Evolutionary conservation across 306 rosid genomes (phyloP), one percentile per base, ranked within the genome.

Genomic region (Prosopis cineraria): DNA sequence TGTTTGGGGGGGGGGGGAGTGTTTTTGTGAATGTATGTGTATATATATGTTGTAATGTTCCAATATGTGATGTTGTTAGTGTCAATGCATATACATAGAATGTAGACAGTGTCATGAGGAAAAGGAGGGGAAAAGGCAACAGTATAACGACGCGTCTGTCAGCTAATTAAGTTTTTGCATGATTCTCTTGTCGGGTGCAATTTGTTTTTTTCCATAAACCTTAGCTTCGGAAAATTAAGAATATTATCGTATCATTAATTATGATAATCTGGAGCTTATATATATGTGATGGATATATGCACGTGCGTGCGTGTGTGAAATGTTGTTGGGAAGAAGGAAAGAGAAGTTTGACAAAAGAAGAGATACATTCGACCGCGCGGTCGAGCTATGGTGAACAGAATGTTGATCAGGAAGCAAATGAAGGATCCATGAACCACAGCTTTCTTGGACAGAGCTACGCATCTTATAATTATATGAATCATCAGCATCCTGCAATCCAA

Each of bases 321-420:
- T 80, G n/a, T n/a, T n/a, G n/a, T n/a, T n/a, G n/a, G 64, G 0
- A 33, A 82, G 88, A 81, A 59, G 84, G 75, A 45, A 78, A 55
- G 82, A 74, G 75, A 11, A 20, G 69, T 2, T 40, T 56, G 80
- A 78, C 60, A 64, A 25, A 58, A 12, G 73, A 34, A 37, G 72
- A 70, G 10, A 34, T 31, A 62, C 48, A 72, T 40, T 30, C 88
- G 58, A 0, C 16, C 2, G 44, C 10, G 44, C 65, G 47, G 17
- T 73, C 80, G n/a, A 70, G 62, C 72, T n/a, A 24, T 45, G 56
- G 19, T 39, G 84, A 34, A 12, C 84, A 78, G 39, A 68, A 62
- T 79, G 69, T 30, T 65, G 33, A 7, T 50, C 27, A 7, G 56
- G 81, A 70, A 48, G 69, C 17, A 16, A 69, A 67, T 56, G 53